These are phyloP conservation scores for Clonostachys solani DNA, from an alignment of 2,329 filamentous ascomycete species.

Conservation along the genomic window DNA sequence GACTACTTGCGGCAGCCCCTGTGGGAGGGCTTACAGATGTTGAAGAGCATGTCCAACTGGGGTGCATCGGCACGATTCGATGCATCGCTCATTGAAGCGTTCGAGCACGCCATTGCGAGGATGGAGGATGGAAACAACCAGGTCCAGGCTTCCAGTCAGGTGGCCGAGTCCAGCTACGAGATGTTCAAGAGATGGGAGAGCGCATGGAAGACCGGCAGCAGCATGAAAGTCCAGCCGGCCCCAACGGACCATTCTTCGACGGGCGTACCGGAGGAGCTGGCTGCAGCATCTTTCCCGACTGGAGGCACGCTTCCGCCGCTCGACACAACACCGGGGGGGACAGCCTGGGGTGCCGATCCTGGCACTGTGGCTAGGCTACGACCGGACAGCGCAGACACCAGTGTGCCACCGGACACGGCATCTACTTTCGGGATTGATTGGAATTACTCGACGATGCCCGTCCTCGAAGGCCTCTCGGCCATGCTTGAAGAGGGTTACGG, in stretches of 20 bases:
- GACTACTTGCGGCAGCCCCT: conserved; percentile 32
- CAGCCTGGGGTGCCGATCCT: not conserved
- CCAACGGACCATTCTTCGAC: not conserved
- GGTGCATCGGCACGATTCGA: conserved; percentile 48
- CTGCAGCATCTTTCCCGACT: not conserved
- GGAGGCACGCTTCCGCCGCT: not conserved
- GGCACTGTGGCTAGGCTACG: too few species aligned
- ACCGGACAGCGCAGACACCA: conserved; percentile 8
- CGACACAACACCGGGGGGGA: conserved; percentile 3
- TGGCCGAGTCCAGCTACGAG: conserved; percentile 1
- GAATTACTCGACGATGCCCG: conserved; percentile 29
- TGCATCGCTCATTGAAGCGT: conserved; percentile 46
- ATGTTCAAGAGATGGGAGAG: conserved; percentile 11
- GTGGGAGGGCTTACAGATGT: conserved; percentile 42
- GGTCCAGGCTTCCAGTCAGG: conserved; percentile 5
- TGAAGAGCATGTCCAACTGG: conserved; percentile 48
- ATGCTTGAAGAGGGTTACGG: conserved; percentile 3
- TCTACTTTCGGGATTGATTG: conserved; percentile 22
- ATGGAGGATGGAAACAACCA: conserved; percentile 29
- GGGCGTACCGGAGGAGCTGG: not conserved
- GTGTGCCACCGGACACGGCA: conserved; percentile 4
- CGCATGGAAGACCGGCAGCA: conserved; percentile 4
- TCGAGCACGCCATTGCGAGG: conserved; percentile 40
- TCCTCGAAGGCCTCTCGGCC: conserved; percentile 26
- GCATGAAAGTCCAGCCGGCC: conserved; percentile 2